Base-by-base conservation (phyloP, 345 rosid genomes). In the Murraya paniculata region DNA sequence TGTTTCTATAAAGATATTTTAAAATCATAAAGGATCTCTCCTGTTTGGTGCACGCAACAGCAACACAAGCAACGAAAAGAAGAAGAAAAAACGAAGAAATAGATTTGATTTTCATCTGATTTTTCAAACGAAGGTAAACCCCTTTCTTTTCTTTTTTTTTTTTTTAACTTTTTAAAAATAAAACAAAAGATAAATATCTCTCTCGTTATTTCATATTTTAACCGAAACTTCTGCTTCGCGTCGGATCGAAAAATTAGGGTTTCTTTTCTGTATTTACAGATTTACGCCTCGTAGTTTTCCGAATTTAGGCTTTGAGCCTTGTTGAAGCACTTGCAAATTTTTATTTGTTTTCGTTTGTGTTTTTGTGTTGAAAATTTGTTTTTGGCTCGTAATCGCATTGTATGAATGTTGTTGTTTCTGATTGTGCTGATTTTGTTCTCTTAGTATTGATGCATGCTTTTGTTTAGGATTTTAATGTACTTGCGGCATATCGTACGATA, bases 41-140 rank as follows among this genome's bases (percentile, higher is more conserved):
- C 5, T 13, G 18, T 45, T 0, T 1, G 50, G 50, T 45, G 50
- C 18, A 45, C 18, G 0, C 4, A 10, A 45, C 36, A 9, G 9
- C 25, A 59, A 25, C 18, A 41, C 48, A 45, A 45, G 50, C 18
- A 13, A 13, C 50, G 57, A 61, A 62, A 62, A 64, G 21, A 45
- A 35, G 48, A 39, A 30, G 61, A 75, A 74, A 45, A 11, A 62
- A 11, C 24, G 30, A 41, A 74, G 78, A 74, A 74, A 64, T 27
- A 50, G 16, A 3, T 27, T 41, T 61, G 30, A 72, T 35, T 58
- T 73, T 73, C 31, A 64, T 75, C 62, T 30, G 71, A 31, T 50
- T 27, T 75, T 64, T 45, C 48, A 50, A 75, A 62, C 28, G 27
- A 22, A 39, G 68, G 67, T 39, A 74, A 59, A 38, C 7, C 5